phyloP scores from a whole-genome alignment of 73 alveolate genomes.

The Tetrahymena borealis region DNA sequence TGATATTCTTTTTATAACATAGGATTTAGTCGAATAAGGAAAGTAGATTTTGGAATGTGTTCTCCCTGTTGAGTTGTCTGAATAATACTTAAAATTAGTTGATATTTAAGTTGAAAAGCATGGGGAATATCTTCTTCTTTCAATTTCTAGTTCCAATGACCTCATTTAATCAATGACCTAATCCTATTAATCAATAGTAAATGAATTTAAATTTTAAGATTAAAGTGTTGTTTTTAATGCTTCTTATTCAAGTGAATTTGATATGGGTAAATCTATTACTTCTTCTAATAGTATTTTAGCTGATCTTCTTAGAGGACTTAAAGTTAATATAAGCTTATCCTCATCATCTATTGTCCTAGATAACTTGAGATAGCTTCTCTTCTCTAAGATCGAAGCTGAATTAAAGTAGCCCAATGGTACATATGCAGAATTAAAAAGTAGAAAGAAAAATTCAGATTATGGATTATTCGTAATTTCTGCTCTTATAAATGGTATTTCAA shows the following conservation, averaged over 20 bases:
- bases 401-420: not conserved
- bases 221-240: not conserved
- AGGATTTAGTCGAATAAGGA: not conserved
- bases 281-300: not conserved
- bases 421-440: not conserved
- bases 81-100: not conserved
- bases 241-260: not conserved
- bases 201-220: not conserved
- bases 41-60: not conserved
- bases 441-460: not conserved
- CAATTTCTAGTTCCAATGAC: not conserved
- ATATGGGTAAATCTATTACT: not conserved
- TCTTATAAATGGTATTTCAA: not conserved
- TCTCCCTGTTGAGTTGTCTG: not conserved
- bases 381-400: not conserved
- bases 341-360: not conserved
- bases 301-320: not conserved
- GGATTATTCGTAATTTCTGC: not conserved
- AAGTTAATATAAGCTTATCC: not conserved
- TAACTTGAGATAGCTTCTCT: not conserved
- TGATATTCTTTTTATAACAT: not conserved
- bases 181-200: not conserved
- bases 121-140: not conserved
- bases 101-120: not conserved
- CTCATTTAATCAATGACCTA: not conserved